phyloP scores from a whole-genome alignment of 441 rosid genomes.

The Gossypium trilobum region DNA sequence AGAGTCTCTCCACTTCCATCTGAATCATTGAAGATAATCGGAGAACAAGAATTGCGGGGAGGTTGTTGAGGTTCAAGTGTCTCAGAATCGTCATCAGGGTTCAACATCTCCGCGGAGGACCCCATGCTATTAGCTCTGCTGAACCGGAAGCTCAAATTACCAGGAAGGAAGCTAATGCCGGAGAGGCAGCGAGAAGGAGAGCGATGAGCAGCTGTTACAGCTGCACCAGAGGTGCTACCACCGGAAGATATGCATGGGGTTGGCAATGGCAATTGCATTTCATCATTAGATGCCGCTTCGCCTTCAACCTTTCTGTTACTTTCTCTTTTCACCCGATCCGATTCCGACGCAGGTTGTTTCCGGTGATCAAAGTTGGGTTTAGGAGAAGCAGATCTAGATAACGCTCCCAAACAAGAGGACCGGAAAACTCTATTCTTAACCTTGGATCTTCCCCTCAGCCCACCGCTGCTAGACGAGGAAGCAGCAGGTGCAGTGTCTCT shows the following conservation, averaged over 20 bases:
- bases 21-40: conserved; percentile 28
- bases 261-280: conserved; percentile 10
- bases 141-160: conserved; percentile 64
- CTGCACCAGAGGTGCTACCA: conserved; percentile 42
- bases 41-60: conserved; percentile 26
- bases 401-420: conserved; percentile 59
- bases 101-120: conserved; percentile 49
- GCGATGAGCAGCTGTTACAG: conserved; percentile 37
- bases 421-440: conserved; percentile 43
- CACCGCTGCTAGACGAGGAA: conserved; percentile 18
- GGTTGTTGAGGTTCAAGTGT: conserved; percentile 23
- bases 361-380: conserved; percentile 23
- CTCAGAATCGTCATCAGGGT: conserved; percentile 34
- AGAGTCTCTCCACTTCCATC: conserved; percentile 60
- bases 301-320: conserved; percentile 38
- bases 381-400: conserved; percentile 63
- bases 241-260: conserved; percentile 37
- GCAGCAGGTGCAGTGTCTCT: conserved; percentile 14
- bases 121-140: conserved; percentile 68
- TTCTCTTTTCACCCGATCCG: conserved; percentile 36
- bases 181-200: conserved; percentile 71
- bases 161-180: conserved; percentile 71
- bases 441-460: conserved; percentile 42
- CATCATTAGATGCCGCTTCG: conserved; percentile 22
- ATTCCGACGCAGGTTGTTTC: conserved; percentile 20